Conservation (phyloP, 768 basidiomycete species). For the Hygrophorus russula region DNA sequence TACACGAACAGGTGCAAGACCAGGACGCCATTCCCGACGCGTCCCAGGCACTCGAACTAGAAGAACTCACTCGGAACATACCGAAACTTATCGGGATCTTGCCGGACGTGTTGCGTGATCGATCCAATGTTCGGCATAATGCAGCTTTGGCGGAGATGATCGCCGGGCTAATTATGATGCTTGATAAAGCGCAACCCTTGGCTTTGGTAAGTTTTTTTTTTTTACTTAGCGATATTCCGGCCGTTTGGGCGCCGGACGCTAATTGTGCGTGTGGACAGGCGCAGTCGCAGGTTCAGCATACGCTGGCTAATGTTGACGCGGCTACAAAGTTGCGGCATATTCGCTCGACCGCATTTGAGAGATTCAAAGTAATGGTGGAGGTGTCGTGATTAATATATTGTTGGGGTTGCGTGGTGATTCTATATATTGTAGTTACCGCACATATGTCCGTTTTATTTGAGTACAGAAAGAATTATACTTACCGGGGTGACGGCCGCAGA, state of each 20-base stretch:
- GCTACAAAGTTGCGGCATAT: slow-evolving; percentile 52
- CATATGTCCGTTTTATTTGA: no score
- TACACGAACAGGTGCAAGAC: slow-evolving; percentile 33
- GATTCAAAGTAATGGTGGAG: slow-evolving; percentile 32
- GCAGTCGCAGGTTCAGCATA: slow-evolving; percentile 33
- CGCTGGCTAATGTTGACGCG: slow-evolving; percentile 42
- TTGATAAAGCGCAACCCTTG: slow-evolving; percentile 50
- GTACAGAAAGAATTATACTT: no score
- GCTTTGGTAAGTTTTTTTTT: slow-evolving; percentile 38
- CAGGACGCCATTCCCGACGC: slow-evolving; percentile 32
- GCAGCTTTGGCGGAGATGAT: slow-evolving; percentile 70
- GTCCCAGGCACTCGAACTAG: slow-evolving; percentile 39
- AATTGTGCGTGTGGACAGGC: slow-evolving; percentile 7
- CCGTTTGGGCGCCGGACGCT: neutral
- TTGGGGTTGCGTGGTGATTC: no score
- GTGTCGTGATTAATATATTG: slow-evolving; percentile 1
- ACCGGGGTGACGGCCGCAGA: no score
- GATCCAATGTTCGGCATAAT: slow-evolving; percentile 49
- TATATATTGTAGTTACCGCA: no score
- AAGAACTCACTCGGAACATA: slow-evolving; percentile 45
- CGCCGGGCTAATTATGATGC: slow-evolving; percentile 41
- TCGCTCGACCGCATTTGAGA: slow-evolving; percentile 49
- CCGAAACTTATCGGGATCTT: slow-evolving; percentile 58
- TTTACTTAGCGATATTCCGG: neutral
- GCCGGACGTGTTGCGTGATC: slow-evolving; percentile 54